Evolutionary conservation across 768 basidiomycete genomes (phyloP), one percentile per base, ranked within the genome.

Genomic region (Lactarius psammicola): DNA sequence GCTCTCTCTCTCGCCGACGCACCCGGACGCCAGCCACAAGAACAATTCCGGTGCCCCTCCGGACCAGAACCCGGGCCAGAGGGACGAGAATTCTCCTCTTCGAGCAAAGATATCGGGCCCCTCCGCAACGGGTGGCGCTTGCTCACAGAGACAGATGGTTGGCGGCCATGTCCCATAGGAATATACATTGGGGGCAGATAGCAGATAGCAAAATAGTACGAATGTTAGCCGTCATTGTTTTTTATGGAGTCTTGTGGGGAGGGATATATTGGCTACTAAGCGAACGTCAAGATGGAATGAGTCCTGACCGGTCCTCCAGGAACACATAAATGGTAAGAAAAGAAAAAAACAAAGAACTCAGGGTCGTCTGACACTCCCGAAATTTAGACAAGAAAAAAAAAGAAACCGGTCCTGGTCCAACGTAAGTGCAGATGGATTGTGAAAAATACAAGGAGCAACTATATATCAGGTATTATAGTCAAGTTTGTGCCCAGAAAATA

Each of bases 111-210:
- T 3, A 11, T 30, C 26, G 31, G 9, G 18, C 59, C 62, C 28
- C 56, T 77, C 8, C 73, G 76, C 1, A 65, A 70, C 9, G 90
- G 88, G 26, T 92, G 90, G 89, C 78, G 78, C 58, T 62, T 79
- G 49, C 75, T 87, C 15, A 76, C 79, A 33, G 73, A 73, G 26
- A 75, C 68, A 20, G 76, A 76, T 18, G 74, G 75, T 42, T 91
- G 90, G 90, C 80, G 77, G 67, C 80, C 86, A 2, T 87, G 84
- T 71, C 89, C 90, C 6, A 87, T 92, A 54, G 90, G 90, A 10
- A 79, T 89, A 58, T 82, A 78, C 65, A 69, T 74, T 13, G 36
- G 53, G 55, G 68, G 71, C 69, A 31, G 51, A 58, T 58, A 62
- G n/a, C n/a, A n/a, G n/a, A n/a, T n/a, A 38, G 46, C 31, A 60